A percentile compares a stretch with the other conserved stretches of the same genome.
These are phyloP conservation scores for Hawksworthiomyces lignivorus DNA, from an alignment of 2,329 filamentous ascomycete species.

Conservation along the genomic window DNA sequence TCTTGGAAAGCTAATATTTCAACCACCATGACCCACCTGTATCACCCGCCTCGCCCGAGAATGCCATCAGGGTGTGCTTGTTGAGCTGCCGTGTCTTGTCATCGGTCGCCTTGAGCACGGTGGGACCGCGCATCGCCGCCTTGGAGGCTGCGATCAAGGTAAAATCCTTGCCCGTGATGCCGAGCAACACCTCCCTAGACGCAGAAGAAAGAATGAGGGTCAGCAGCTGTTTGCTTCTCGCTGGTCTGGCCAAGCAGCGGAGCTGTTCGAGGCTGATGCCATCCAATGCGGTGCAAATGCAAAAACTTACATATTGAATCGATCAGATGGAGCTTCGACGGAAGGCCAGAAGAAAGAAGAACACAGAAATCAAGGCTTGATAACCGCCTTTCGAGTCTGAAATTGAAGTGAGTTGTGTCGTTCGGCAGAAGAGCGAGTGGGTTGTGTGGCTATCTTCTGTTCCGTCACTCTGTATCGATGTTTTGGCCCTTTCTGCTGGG, in stretches of 20 bases:
- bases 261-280: too few species aligned
- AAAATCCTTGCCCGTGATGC: slow-evolving; percentile 99
- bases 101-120: slow-evolving; percentile 88
- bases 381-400: too few species aligned
- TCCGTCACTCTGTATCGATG: slow-evolving; percentile 4
- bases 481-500: slow-evolving; percentile 15
- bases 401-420: too few species aligned
- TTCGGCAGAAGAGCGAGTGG: too few species aligned
- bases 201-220: too few species aligned
- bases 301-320: slow-evolving; percentile 23
- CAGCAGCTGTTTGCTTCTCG: too few species aligned
- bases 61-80: slow-evolving; percentile 90
- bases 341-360: too few species aligned
- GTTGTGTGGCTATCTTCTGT: too few species aligned
- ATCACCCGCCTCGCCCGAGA: slow-evolving; percentile 91
- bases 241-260: too few species aligned
- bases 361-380: too few species aligned
- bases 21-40: slow-evolving; percentile 64
- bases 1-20: background rate
- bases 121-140: slow-evolving; percentile 95
- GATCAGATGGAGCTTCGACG: background rate
- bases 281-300: too few species aligned
- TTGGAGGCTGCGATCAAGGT: slow-evolving; percentile 96
- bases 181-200: slow-evolving; percentile 88
- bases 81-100: slow-evolving; percentile 94